Evolutionary conservation across 1,284 basidiomycete genomes (phyloP).

Genomic region (Neonothopanus nambi): DNA sequence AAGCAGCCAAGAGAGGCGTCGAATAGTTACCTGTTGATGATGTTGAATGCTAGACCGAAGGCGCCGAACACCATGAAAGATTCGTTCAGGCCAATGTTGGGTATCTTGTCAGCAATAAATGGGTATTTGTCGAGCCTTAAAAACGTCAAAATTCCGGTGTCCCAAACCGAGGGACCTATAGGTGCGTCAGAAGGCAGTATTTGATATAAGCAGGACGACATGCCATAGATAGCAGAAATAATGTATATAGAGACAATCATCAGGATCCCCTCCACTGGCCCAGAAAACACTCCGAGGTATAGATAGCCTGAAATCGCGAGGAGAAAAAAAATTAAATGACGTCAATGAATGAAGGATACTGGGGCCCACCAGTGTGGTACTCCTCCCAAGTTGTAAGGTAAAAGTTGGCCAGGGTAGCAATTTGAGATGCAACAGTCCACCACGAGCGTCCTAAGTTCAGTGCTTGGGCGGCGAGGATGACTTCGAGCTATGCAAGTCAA

Average conservation of each 20-base stretch:
- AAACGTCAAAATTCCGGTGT: slow-evolving; percentile 67
- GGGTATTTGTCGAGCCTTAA: slow-evolving; percentile 57
- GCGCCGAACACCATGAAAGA: slow-evolving; percentile 84
- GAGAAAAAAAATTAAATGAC: not conserved
- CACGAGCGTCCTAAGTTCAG: slow-evolving; percentile 91
- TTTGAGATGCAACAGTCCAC: slow-evolving; percentile 92
- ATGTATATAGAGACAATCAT: slow-evolving; percentile 81
- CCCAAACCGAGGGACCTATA: slow-evolving; percentile 83
- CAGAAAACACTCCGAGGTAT: slow-evolving; percentile 92
- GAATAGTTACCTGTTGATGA: slow-evolving; percentile 61
- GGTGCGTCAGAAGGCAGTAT: not conserved
- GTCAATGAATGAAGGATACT: not conserved
- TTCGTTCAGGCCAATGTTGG: slow-evolving; percentile 82
- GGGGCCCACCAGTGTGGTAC: slow-evolving; percentile 79
- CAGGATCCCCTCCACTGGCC: slow-evolving; percentile 95
- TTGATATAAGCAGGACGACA: slow-evolving; percentile 21
- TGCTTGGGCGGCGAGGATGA: slow-evolving; percentile 79
- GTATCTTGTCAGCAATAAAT: slow-evolving; percentile 45
- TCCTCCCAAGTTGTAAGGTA: slow-evolving; percentile 99
- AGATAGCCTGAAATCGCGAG: slow-evolving; percentile 76
- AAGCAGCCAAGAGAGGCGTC: not conserved
- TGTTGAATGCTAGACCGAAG: slow-evolving; percentile 81
- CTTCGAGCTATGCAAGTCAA: slow-evolving; percentile 66
- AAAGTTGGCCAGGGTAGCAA: slow-evolving; percentile 90
- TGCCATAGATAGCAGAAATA: slow-evolving; percentile 76